Evolutionary conservation across 345 rosid species (phyloP).

Genomic region (Eucalyptus pauciflora): DNA sequence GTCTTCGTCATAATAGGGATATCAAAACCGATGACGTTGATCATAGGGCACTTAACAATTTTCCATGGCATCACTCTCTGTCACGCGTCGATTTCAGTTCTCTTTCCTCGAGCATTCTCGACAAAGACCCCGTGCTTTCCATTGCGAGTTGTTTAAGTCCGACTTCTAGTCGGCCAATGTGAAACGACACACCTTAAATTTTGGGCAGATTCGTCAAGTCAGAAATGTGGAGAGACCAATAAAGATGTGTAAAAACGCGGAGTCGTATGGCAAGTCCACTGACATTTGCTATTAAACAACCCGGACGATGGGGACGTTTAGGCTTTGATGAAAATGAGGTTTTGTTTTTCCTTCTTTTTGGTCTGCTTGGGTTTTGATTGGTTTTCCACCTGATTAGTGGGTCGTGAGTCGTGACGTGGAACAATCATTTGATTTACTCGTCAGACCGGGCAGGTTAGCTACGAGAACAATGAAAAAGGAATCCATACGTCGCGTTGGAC

Average conservation of each 20-base stretch:
- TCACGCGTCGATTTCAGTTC: not conserved
- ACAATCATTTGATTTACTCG: not conserved
- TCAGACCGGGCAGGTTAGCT: not conserved
- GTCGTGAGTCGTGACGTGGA: not conserved
- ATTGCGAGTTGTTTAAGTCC: not conserved
- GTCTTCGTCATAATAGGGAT: not conserved
- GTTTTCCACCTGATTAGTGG: not conserved
- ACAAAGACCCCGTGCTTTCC: not conserved
- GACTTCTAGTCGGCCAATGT: not conserved
- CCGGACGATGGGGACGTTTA: not conserved
- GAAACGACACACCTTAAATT: not conserved
- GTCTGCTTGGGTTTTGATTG: not conserved
- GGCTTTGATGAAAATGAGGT: not conserved
- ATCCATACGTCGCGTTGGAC: not conserved
- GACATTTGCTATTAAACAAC: not conserved
- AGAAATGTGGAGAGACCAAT: not conserved
- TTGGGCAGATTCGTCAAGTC: not conserved
- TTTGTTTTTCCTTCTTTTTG: not conserved
- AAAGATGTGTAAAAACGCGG: not conserved
- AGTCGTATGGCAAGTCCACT: not conserved
- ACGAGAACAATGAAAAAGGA: not conserved
- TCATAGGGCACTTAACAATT: not conserved
- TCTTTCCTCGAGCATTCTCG: not conserved
- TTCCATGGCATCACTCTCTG: not conserved
- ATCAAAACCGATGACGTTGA: not conserved